Base-by-base conservation (phyloP, 2,329 filamentous ascomycete species). In the Capronia epimyces region DNA sequence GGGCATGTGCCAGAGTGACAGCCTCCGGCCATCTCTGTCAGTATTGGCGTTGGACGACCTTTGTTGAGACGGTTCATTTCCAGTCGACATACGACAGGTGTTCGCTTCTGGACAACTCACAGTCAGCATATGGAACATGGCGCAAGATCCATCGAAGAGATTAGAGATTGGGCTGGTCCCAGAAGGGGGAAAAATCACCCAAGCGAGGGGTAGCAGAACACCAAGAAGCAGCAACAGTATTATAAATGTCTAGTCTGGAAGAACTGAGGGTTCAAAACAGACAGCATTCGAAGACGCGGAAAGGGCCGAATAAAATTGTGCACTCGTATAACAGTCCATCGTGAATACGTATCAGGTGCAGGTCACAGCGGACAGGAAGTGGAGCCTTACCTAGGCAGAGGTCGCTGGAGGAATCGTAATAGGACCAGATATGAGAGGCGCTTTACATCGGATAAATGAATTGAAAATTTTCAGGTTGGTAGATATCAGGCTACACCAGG, bases 1-100 rank as follows among this genome's bases (percentile, higher is more conserved):
- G 2, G 50, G 37, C 22, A 48, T 21, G 37, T 51, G 50, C 50
- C 50, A 51, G 5, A 53, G 32, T 3, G 54, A 56, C 37, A 50
- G 21, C 15, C 50, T 50, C 34, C 47, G 50, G 3, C 43, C 25
- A 6, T 56, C 47, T 45, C 20, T 34, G 13, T 52, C 45, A 5
- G 40, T 13, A 43, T 43, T 47, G 34, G 49, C 21, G 43, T 37
- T 43, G 42, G 52, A 39, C 32, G 52, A 42, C 49, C 52, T 49
- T 52, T 50, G 47, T 41, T 54, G 40, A 32, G 43, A 39, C 22
- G 52, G 40, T 32, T 48, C 55, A 55, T 57, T 57, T 48, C 47
- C 55, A 34, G 46, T 55, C 48, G 55, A 57, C 55, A 57, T 57
- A 57, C 55, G 55, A 57, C 46, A 43, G 25, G 43, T 42, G 10